Percentiles rank a stretch among this genome's conserved stretches.
These are phyloP conservation scores for Podaxis rugospora DNA, from an alignment of 768 basidiomycete genomes.

Conservation along the genomic window DNA sequence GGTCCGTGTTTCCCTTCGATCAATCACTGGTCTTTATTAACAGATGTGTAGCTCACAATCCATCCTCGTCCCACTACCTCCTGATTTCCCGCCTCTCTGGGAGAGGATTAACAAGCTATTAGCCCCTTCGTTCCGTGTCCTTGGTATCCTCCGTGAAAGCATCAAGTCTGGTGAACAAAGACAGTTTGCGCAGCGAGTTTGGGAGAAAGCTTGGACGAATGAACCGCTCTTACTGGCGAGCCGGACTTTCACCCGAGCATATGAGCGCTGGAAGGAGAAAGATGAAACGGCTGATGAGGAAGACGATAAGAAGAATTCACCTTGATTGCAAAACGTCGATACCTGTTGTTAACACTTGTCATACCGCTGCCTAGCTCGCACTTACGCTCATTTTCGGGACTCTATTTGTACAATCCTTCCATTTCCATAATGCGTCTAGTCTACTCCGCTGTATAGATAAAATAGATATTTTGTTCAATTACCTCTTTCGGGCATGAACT, in stretches of 20 bases:
- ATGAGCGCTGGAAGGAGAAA: slow-evolving; percentile 44
- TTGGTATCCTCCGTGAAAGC: slow-evolving; percentile 50
- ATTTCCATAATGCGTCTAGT: slow-evolving; percentile 5
- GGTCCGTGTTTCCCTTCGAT: slow-evolving; percentile 24
- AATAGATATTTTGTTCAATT: neutral
- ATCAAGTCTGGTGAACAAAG: slow-evolving; percentile 53
- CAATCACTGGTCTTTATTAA: slow-evolving; percentile 4
- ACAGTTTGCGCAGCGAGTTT: slow-evolving; percentile 51
- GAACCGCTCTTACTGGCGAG: slow-evolving; percentile 53
- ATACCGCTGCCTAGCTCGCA: neutral
- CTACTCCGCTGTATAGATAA: slow-evolving; percentile 8
- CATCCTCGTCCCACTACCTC: slow-evolving; percentile 54
- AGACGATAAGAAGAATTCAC: slow-evolving; percentile 31
- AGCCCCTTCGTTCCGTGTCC: slow-evolving; percentile 47
- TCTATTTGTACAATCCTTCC: neutral
- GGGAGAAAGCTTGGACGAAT: slow-evolving; percentile 59
- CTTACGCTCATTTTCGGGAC: neutral
- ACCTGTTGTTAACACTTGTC: neutral
- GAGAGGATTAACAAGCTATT: slow-evolving; percentile 52
- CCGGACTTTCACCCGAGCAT: slow-evolving; percentile 33
- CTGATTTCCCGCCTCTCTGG: slow-evolving; percentile 48
- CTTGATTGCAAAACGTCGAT: slow-evolving; percentile 12
- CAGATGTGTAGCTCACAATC: slow-evolving; percentile 38
- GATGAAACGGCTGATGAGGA: slow-evolving; percentile 35
- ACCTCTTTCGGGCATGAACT: too few species aligned